Conservation (phyloP, 306 rosid species). For the Pachyrhizus erosus region DNA sequence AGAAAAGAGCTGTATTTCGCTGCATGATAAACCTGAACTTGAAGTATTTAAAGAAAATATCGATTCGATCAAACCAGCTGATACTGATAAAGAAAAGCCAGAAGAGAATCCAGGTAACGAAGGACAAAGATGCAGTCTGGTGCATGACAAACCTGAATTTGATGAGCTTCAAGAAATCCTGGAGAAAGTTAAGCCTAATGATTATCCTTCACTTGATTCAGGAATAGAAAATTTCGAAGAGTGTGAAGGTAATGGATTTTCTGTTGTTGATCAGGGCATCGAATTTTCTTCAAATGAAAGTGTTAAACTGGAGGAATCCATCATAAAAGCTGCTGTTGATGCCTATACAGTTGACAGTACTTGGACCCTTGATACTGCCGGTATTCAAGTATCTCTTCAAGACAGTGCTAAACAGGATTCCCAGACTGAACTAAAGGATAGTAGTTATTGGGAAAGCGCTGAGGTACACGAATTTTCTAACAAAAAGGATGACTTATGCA, state of each 20-base stretch:
- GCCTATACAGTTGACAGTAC: constrained; percentile 42
- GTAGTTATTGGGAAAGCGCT: constrained; percentile 42
- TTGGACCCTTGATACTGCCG: constrained; percentile 39
- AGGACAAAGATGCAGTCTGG: constrained; percentile 46
- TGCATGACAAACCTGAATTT: constrained; percentile 46
- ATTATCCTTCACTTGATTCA: constrained; percentile 34
- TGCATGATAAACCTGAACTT: constrained; percentile 46
- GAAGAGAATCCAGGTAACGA: constrained; percentile 43
- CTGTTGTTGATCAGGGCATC: constrained; percentile 63
- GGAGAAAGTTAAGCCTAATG: constrained; percentile 47
- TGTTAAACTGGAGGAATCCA: constrained; percentile 47
- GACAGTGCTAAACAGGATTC: constrained; percentile 39
- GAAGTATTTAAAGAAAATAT: constrained; percentile 52
- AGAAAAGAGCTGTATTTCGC: constrained; percentile 45
- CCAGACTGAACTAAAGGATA: constrained; percentile 46
- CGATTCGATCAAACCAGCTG: constrained; percentile 47
- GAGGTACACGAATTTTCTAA: constrained; percentile 41
- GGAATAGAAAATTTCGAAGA: constrained; percentile 51
- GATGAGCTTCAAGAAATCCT: constrained; percentile 49
- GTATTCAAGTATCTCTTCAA: constrained; percentile 46
- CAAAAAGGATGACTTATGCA: constrained; percentile 45
- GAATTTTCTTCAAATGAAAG: constrained; percentile 55
- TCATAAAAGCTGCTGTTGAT: constrained; percentile 51
- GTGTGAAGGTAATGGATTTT: constrained; percentile 56
- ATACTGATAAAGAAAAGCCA: constrained; percentile 42